Evolutionary conservation across 176 grass and related monocot species (phyloP), one percentile per base, ranked within the genome.

Genomic region (Bonia amplexicaulis): DNA sequence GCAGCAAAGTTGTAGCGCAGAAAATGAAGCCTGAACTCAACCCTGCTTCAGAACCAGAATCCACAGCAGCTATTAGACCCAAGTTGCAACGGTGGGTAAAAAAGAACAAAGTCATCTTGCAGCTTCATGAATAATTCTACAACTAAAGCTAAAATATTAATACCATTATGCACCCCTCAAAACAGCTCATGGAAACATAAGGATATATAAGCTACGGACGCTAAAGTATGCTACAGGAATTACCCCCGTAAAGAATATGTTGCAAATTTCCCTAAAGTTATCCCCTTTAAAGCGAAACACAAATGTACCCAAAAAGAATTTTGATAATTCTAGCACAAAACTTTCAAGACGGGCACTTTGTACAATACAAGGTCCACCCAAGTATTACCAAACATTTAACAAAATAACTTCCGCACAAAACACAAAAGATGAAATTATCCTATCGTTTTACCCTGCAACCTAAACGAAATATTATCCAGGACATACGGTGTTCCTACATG

Each of bases 381-480:
- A 13, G 52, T 79, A 53, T 74, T 42, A 80, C 69, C 61, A 4
- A 74, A 66, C 52, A 80, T 84, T 20, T 35, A 87, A 78, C 60
- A 73, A 78, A 79, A 73, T 79, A 84, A 42, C 63, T 53, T 72
- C 6, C 11, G 19, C 69, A 60, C 41, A 74, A 68, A 73, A 23
- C 51, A 78, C 26, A 19, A 42, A 63, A 82, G 49, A 78, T 9
- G 12, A 7, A 7, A 52, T 59, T 52, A 33, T 79, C 80, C 74
- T 60, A 79, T 52, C 14, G 46, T 68, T 71, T 35, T 77, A 35
- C 67, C 41, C 59, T 67, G 73, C 35, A 70, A 31, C 66, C 67
- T 60, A 87, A 42, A 27, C 12, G 66, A 74, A 70, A 46, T 23
- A 86, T 55, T 86, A 46, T 78, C 84, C 60, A 85, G 48, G 73